phyloP scores from a whole-genome alignment of 192 early-diverging fungal genomes.

The Backusella circina region DNA sequence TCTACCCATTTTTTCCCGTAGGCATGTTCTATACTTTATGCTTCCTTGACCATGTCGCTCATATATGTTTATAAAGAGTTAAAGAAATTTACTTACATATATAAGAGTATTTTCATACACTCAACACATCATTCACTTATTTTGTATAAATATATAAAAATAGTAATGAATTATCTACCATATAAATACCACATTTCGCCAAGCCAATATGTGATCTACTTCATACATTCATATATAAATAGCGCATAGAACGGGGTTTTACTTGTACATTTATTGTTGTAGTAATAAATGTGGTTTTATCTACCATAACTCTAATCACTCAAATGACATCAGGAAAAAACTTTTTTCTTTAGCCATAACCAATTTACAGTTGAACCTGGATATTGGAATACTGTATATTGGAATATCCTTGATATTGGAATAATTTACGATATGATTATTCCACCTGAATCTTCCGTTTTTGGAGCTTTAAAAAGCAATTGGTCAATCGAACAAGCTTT shows the following conservation, averaged over 20 bases:
- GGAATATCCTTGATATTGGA: no score
- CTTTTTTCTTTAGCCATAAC: no score
- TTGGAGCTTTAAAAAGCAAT: no score
- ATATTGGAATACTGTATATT: no score
- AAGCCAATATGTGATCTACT: not conserved
- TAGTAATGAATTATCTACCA: not conserved
- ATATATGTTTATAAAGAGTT: not conserved
- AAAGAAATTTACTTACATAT: not conserved
- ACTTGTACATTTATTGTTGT: not conserved
- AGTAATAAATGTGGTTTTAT: not conserved
- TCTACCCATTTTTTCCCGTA: conserved; percentile 1
- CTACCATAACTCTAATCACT: not conserved
- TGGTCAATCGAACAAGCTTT: no score
- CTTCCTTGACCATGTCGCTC: not conserved
- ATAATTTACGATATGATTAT: no score
- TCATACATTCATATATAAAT: not conserved
- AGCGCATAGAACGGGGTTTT: not conserved
- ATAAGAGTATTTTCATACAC: not conserved
- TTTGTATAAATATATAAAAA: not conserved
- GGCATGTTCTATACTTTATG: not conserved
- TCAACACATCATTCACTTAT: not conserved
- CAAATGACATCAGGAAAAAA: no score
- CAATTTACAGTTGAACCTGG: no score
- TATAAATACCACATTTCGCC: not conserved
- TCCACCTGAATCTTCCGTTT: no score